phyloP scores from a whole-genome alignment of 2,329 filamentous ascomycete genomes.

The Aspergillus sp. region DNA sequence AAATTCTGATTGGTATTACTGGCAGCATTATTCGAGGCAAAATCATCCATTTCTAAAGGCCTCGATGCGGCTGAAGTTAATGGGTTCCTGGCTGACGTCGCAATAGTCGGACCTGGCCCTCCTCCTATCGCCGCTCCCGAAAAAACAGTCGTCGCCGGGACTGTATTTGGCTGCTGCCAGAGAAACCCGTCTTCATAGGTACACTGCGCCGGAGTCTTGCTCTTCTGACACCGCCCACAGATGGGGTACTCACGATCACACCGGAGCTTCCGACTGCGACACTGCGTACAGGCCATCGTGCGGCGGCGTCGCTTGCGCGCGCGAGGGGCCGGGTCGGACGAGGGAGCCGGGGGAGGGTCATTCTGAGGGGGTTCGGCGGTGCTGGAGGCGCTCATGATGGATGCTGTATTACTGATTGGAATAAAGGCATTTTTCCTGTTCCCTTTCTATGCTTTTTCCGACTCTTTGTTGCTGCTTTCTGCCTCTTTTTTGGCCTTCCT shows the following conservation, averaged over 20 bases:
- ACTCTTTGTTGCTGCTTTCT: too few relatives aligned
- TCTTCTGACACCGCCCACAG: conserved; percentile 33
- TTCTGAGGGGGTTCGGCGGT: neutral
- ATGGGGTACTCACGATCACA: conserved; percentile 37
- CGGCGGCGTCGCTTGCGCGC: conserved; percentile 32
- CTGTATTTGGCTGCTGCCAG: conserved; percentile 32
- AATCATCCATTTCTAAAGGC: neutral
- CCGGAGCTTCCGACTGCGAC: conserved; percentile 35
- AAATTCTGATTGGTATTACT: too few relatives aligned
- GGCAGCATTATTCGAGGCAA: neutral
- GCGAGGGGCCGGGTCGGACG: conserved; percentile 13
- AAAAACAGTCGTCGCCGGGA: conserved; percentile 17
- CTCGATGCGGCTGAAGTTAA: neutral
- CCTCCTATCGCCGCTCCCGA: conserved; percentile 9
- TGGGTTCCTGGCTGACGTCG: neutral
- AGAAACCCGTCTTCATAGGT: conserved; percentile 36
- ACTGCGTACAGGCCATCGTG: conserved; percentile 36
- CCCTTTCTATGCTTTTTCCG: neutral
- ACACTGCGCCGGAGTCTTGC: conserved; percentile 27
- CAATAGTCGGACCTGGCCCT: conserved; percentile 9
- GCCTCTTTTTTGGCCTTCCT: too few relatives aligned
- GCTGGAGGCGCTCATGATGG: conserved; percentile 5
- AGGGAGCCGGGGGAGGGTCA: neutral
- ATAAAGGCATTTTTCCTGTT: neutral
- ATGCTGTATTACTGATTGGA: neutral